Evolutionary conservation across 2,329 filamentous ascomycete species (phyloP).

Genomic region (Myriosclerotinia scirpicola): DNA sequence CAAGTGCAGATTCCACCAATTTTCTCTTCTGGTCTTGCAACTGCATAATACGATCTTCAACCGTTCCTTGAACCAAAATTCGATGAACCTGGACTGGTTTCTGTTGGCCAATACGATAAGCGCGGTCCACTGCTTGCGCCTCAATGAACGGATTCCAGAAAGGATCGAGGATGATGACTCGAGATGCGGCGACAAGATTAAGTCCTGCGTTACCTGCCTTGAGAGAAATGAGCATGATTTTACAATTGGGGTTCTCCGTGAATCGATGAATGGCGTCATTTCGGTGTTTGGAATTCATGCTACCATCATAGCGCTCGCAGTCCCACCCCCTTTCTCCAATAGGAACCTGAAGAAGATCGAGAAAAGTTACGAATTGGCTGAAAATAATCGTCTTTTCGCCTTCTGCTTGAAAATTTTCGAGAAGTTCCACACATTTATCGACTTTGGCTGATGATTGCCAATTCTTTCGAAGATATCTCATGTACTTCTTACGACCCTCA

Average conservation of each 20-base stretch:
- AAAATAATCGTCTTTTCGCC: slow-evolving; percentile 80
- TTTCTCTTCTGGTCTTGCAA: slow-evolving; percentile 77
- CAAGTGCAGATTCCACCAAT: slow-evolving; percentile 75
- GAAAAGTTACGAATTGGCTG: slow-evolving; percentile 75
- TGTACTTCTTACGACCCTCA: slow-evolving; percentile 64
- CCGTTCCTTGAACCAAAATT: slow-evolving; percentile 72
- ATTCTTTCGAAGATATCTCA: slow-evolving; percentile 70
- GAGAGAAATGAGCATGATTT: slow-evolving; percentile 74
- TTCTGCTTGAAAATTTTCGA: slow-evolving; percentile 46
- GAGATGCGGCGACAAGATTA: slow-evolving; percentile 78
- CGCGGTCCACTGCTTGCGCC: slow-evolving; percentile 87
- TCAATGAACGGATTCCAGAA: slow-evolving; percentile 96
- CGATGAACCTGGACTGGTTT: slow-evolving; percentile 76
- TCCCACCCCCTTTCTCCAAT: slow-evolving; percentile 55
- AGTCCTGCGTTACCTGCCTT: slow-evolving; percentile 83
- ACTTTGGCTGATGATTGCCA: slow-evolving; percentile 78
- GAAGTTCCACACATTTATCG: slow-evolving; percentile 64
- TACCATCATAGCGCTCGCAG: slow-evolving; percentile 71
- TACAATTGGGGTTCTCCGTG: slow-evolving; percentile 55
- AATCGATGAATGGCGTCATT: slow-evolving; percentile 69
- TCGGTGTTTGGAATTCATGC: slow-evolving; percentile 66
- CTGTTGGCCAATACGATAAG: slow-evolving; percentile 82
- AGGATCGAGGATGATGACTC: slow-evolving; percentile 87
- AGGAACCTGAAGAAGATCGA: slow-evolving; percentile 75
- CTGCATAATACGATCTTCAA: slow-evolving; percentile 81